These are phyloP conservation scores for Cadophora gregata DNA, from an alignment of 2,329 filamentous ascomycete species.

Conservation along the genomic window DNA sequence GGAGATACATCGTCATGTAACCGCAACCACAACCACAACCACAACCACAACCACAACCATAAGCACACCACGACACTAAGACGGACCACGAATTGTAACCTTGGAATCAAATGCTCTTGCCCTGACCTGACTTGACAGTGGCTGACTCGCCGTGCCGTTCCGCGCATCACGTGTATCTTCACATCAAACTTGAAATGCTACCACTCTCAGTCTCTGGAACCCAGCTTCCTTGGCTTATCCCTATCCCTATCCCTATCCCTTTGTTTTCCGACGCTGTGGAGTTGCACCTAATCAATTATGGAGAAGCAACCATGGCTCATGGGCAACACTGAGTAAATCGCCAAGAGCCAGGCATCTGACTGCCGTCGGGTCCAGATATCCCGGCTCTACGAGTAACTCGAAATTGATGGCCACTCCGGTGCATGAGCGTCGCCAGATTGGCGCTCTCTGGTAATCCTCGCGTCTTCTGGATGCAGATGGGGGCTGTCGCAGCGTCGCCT, in stretches of 20 bases:
- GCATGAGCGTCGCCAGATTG: no score
- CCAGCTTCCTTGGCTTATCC: neutral
- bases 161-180: conserved; percentile 5
- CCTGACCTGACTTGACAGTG: neutral
- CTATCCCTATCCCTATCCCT: no score
- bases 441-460: neutral
- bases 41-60: neutral
- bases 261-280: conserved; percentile 2
- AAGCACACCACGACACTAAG: neutral
- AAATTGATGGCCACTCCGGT: conserved; percentile 4
- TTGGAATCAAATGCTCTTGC: neutral
- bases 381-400: conserved; percentile 6
- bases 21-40: conserved; percentile 11
- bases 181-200: neutral
- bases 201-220: no score
- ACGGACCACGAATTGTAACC: conserved; percentile 11
- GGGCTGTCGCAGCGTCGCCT: conserved; percentile 1
- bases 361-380: conserved; percentile 8
- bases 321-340: neutral
- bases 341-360: conserved; percentile 8
- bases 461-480: conserved; percentile 1
- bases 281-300: conserved; percentile 3
- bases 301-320: neutral
- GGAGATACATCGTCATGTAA: conserved; percentile 15
- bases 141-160: neutral